Conservation (phyloP, 345 rosid genomes). For the Arabidopsis thaliana region DNA sequence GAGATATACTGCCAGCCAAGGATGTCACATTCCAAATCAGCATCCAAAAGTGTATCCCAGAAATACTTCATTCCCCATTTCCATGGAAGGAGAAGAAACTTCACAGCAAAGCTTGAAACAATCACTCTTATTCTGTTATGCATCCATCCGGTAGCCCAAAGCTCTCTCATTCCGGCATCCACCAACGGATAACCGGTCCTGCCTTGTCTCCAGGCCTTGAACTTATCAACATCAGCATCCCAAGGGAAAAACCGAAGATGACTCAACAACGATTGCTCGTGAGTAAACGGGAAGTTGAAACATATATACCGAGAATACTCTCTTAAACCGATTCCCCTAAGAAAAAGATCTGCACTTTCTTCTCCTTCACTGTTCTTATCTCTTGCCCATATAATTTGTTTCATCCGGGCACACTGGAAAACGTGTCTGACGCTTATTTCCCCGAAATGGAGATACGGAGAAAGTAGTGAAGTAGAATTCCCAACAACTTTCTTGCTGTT, state of each 20-base stretch:
- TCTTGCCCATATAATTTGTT: slow-evolving; percentile 75
- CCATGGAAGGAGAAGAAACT: slow-evolving; percentile 92
- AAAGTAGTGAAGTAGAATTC: slow-evolving; percentile 73
- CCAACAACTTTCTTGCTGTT: slow-evolving; percentile 66
- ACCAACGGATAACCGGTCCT: slow-evolving; percentile 93
- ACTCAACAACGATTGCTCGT: slow-evolving; percentile 68
- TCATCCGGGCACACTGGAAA: slow-evolving; percentile 67
- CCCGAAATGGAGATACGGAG: slow-evolving; percentile 94
- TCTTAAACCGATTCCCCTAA: slow-evolving; percentile 80
- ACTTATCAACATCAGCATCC: slow-evolving; percentile 60
- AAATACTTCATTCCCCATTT: slow-evolving; percentile 97
- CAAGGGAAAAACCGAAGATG: slow-evolving; percentile 83
- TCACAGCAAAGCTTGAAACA: slow-evolving; percentile 87
- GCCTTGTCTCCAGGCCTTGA: slow-evolving; percentile 96
- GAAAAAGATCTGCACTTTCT: slow-evolving; percentile 68
- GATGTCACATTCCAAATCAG: slow-evolving; percentile 86
- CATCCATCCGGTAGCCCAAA: slow-evolving; percentile 98
- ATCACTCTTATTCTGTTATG: slow-evolving; percentile 89
- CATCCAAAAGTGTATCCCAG: slow-evolving; percentile 95
- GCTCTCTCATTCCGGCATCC: slow-evolving; percentile 98
- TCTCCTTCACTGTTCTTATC: slow-evolving; percentile 66
- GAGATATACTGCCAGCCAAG: slow-evolving; percentile 98
- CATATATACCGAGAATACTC: slow-evolving; percentile 94
- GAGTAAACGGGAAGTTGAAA: slow-evolving; percentile 93
- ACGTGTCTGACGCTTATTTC: slow-evolving; percentile 90